phyloP scores from a whole-genome alignment of 139 green algal genomes.

The Chlamydomonas sp. region DNA sequence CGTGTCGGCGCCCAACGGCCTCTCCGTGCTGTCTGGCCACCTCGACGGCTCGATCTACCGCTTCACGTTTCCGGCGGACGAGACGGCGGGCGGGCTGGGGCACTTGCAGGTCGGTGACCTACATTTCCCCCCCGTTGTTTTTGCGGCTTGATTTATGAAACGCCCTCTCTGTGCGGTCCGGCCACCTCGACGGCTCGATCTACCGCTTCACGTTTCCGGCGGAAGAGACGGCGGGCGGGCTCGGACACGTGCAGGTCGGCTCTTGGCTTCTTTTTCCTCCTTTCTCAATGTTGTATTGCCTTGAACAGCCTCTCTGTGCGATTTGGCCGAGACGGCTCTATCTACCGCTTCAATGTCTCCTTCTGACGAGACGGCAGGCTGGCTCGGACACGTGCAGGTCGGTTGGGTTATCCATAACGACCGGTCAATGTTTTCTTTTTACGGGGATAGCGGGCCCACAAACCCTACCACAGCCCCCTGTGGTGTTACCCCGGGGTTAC shows the following conservation, averaged over 20 bases:
- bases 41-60: constrained; percentile 64
- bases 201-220: constrained; percentile 61
- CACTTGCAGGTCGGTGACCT: too few relatives aligned
- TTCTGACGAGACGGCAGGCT: constrained; percentile 32
- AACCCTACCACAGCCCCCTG: too few relatives aligned
- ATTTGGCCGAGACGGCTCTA: constrained; percentile 62
- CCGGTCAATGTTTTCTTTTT: too few relatives aligned
- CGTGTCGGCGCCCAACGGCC: constrained; percentile 45
- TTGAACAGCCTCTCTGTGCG: too few relatives aligned
- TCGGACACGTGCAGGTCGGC: neutral
- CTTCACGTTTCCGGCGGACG: constrained; percentile 58
- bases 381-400: neutral
- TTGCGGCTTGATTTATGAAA: too few relatives aligned
- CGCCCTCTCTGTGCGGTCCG: too few relatives aligned
- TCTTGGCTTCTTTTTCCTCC: too few relatives aligned
- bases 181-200: constrained; percentile 67
- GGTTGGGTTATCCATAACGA: too few relatives aligned
- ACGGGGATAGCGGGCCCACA: too few relatives aligned
- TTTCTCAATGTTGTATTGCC: too few relatives aligned
- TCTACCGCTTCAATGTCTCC: constrained; percentile 66
- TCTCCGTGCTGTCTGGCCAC: constrained; percentile 55
- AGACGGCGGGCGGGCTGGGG: constrained; percentile 17
- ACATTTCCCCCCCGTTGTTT: too few relatives aligned
- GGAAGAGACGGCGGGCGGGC: constrained; percentile 27
- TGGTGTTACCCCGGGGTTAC: too few relatives aligned